Evolutionary conservation across 768 basidiomycete genomes (phyloP).

Genomic region (Cystobasidium onofrii): DNA sequence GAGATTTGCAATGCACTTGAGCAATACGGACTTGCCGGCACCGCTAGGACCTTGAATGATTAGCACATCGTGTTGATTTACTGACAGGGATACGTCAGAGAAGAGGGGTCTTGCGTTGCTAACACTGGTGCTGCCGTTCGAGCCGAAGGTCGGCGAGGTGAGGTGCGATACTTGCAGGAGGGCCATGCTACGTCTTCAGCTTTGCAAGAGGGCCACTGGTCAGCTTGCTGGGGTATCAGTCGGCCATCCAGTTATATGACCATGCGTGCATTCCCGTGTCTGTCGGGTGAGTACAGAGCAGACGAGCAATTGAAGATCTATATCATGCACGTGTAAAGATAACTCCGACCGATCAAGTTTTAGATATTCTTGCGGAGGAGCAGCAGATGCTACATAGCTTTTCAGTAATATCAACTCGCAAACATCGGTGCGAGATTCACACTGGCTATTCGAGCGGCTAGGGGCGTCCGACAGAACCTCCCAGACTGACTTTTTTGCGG

Average conservation of each 20-base stretch:
- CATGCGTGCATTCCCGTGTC: too few relatives aligned
- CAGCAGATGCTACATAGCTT: too few relatives aligned
- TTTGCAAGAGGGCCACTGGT: not conserved
- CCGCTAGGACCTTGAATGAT: constrained; percentile 74
- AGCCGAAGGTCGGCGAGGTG: not conserved
- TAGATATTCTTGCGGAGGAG: too few relatives aligned
- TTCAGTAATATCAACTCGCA: too few relatives aligned
- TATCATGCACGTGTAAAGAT: too few relatives aligned
- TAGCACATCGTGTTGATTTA: constrained; percentile 66
- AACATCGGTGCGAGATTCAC: not conserved
- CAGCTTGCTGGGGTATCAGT: not conserved
- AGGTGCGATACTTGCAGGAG: not conserved
- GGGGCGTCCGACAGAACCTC: not conserved
- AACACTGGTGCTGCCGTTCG: constrained; percentile 17
- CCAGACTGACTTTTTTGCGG: not conserved
- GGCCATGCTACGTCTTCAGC: not conserved
- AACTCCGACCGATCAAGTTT: too few relatives aligned
- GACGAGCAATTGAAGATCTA: too few relatives aligned
- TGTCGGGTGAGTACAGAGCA: too few relatives aligned
- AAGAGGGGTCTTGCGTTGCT: constrained; percentile 51
- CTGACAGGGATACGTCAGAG: constrained; percentile 55
- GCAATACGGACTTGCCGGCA: constrained; percentile 58
- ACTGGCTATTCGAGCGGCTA: not conserved
- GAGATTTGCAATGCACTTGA: constrained; percentile 73
- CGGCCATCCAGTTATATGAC: too few relatives aligned